Evolutionary conservation across 495 filamentous ascomycete species (phyloP), one percentile per base, ranked within the genome.

Genomic region (Penicillium malachiteum): DNA sequence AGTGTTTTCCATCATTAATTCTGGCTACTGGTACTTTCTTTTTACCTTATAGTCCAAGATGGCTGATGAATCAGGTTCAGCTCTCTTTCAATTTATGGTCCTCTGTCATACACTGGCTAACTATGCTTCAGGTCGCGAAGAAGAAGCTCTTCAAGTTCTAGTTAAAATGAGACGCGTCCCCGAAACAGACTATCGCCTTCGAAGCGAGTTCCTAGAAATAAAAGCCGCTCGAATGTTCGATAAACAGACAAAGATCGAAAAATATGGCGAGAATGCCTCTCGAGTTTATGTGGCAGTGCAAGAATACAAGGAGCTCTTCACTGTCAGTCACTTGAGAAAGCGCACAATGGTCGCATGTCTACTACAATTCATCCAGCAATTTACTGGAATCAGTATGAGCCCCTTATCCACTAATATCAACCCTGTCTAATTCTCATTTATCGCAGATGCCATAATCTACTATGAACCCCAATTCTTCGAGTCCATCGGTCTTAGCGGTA

Each of bases 141-240:
- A 74, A 0, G 85, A 90, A 65, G 85, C 85, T 0, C 80, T 79
- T 43, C 71, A 70, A 30, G 80, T 86, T 3, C 75, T 91, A n/a
- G 75, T 87, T 3, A 73, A 41, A 40, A 82, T 92, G 7, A 83
- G 87, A 11, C 76, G 73, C 12, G 55, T 68, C 17, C 82, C 88
- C 57, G 46, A 45, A 17, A 43, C 35, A 13, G 78, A 88, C 64
- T 81, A 87, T 56, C 78, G 89, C 0, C 80, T 92, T 57, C 81
- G 86, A 69, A 76, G 89, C n/a, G 88, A 90, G 64, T 87, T 84
- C 67, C 76, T 87, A 38, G 88, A 91, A 67, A 90, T 92, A 70
- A 85, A 86, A 68, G 84, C 87, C 0, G 85, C 89, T 60, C 82
- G 80, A 2, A 70, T 82, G 13, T 91, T 90, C 60, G 87, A 90